phyloP scores from a whole-genome alignment of 2,329 filamentous ascomycete species.

The Drechslerella stenobrocha region DNA sequence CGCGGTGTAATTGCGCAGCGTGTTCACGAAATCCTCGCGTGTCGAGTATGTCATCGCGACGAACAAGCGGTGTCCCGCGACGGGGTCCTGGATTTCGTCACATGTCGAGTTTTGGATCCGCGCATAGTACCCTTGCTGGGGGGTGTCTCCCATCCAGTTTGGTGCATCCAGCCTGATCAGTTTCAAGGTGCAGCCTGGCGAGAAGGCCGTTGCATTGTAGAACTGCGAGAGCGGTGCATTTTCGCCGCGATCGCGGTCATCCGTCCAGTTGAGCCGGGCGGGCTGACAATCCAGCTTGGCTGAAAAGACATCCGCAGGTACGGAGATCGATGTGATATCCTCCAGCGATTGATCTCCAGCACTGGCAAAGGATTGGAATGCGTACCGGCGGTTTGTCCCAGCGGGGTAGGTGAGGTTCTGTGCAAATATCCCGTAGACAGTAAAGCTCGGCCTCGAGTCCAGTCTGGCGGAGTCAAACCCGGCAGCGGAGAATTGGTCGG shows the following conservation, averaged over 20 bases:
- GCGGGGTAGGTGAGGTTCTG: conserved; percentile 44
- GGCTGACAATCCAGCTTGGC: conserved; percentile 34
- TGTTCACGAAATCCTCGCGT: conserved; percentile 29
- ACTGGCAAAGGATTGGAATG: conserved; percentile 31
- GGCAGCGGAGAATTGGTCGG: conserved; percentile 18
- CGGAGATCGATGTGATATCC: conserved; percentile 31
- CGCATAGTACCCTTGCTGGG: conserved; percentile 34
- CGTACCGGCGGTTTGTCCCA: conserved; percentile 36
- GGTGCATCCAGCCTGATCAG: conserved; percentile 32
- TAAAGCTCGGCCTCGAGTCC: conserved; percentile 38
- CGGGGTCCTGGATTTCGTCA: conserved; percentile 29
- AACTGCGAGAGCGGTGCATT: conserved; percentile 37
- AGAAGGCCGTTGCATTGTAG: conserved; percentile 38
- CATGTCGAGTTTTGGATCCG: conserved; percentile 38
- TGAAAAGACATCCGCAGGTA: conserved; percentile 24
- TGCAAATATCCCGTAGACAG: conserved; percentile 15
- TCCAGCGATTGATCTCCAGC: conserved; percentile 16
- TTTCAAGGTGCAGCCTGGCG: conserved; percentile 28
- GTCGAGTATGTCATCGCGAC: conserved; percentile 39
- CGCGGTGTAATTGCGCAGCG: conserved; percentile 30
- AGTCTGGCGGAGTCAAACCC: conserved; percentile 8
- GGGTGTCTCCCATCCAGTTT: conserved; percentile 20
- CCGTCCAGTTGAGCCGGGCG: conserved; percentile 27
- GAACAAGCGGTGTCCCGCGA: conserved; percentile 14
- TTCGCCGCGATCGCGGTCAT: conserved; percentile 18